Conservation (phyloP, 208 protist species). For the Leishmania tarentolae region DNA sequence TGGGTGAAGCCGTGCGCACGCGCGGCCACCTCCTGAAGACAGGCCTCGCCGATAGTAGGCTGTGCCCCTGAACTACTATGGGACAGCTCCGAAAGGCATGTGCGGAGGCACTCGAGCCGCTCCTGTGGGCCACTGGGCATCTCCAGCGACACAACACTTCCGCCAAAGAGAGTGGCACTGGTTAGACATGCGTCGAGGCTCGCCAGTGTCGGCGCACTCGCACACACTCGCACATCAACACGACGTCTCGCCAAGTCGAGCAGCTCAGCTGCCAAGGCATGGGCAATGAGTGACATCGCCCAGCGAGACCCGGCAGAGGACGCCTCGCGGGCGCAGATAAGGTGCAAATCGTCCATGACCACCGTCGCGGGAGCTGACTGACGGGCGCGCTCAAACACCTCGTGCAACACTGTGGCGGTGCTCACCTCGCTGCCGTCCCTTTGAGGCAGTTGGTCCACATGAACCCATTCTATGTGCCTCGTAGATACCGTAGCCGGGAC, state of each 20-base stretch:
- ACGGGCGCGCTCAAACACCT: conserved; percentile 92
- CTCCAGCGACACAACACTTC: conserved; percentile 22
- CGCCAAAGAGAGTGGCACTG: conserved; percentile 18
- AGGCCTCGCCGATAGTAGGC: conserved; percentile 8
- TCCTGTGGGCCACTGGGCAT: conserved; percentile 29
- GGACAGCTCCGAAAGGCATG: conserved; percentile 18
- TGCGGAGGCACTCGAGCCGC: conserved; percentile 27
- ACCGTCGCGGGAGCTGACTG: conserved; percentile 77
- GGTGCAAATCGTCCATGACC: conserved; percentile 57
- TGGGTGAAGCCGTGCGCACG: conserved; percentile 64
- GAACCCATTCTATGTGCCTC: conserved; percentile 28
- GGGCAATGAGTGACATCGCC: conserved; percentile 45
- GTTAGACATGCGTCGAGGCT: conserved; percentile 37
- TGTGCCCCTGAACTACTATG: conserved; percentile 1
- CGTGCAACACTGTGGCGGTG: conserved; percentile 90
- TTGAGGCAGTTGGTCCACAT: conserved; percentile 46
- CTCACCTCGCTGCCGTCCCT: conserved; percentile 41
- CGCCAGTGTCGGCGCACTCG: conserved; percentile 34
- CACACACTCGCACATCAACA: conserved; percentile 39
- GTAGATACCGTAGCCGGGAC: neutral
- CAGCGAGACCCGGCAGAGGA: conserved; percentile 39
- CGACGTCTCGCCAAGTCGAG: conserved; percentile 26
- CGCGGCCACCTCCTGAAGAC: conserved; percentile 36
- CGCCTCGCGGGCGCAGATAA: conserved; percentile 40
- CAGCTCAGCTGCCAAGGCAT: conserved; percentile 42